Evolutionary conservation across 108 stramenopile genomes (phyloP).

Genomic region (Conticribra weissflogii): DNA sequence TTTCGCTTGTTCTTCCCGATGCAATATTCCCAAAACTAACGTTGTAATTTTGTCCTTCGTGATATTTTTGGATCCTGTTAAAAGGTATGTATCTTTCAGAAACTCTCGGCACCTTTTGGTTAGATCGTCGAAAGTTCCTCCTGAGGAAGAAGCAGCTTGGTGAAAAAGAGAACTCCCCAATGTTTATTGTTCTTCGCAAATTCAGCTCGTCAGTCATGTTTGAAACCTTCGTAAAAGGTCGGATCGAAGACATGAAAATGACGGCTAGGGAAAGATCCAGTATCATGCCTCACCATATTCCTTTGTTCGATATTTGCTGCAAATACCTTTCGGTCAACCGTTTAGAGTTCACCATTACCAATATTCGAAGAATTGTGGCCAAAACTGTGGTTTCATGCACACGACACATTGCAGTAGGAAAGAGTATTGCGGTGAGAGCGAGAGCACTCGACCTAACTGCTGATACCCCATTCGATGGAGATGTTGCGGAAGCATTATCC

Average conservation of each 20-base stretch:
- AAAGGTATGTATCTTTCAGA: constrained; percentile 48
- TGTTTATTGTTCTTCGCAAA: constrained; percentile 71
- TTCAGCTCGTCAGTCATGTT: constrained; percentile 82
- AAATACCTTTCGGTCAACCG: constrained; percentile 68
- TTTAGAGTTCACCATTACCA: constrained; percentile 65
- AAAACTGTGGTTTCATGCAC: constrained; percentile 69
- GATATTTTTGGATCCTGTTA: constrained; percentile 7
- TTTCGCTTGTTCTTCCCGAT: no score
- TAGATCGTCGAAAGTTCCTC: constrained; percentile 75
- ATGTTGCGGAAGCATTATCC: constrained; percentile 60
- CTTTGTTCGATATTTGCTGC: constrained; percentile 70
- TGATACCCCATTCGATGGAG: constrained; percentile 73
- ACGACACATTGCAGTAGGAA: constrained; percentile 48
- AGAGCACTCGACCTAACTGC: constrained; percentile 77
- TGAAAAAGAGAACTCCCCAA: constrained; percentile 71
- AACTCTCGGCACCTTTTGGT: constrained; percentile 48
- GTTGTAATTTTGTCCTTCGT: neutral
- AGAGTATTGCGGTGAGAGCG: constrained; percentile 57
- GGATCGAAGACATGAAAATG: constrained; percentile 72
- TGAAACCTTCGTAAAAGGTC: constrained; percentile 69
- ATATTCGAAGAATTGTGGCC: constrained; percentile 67
- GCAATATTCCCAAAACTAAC: no score
- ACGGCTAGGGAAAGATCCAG: constrained; percentile 36
- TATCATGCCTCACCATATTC: constrained; percentile 64
- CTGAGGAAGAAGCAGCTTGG: constrained; percentile 74